phyloP scores from a whole-genome alignment of 768 basidiomycete genomes.

The Podaxis sp. region DNA sequence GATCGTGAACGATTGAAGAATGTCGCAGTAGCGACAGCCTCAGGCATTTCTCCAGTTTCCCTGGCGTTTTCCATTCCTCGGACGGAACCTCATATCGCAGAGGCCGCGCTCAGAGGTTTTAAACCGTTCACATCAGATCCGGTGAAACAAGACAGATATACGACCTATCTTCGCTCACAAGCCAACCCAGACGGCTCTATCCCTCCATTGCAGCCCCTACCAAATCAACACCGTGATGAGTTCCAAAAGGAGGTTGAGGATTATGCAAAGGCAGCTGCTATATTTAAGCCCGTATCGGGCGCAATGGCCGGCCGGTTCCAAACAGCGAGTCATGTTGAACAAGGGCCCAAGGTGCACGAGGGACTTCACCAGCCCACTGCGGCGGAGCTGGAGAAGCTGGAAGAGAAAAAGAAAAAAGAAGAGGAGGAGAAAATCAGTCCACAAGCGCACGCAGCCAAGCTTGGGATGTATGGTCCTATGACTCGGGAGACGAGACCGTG shows the following conservation, averaged over 20 bases:
- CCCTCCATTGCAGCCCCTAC: constrained; percentile 46
- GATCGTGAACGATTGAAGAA: constrained; percentile 81
- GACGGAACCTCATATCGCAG: constrained; percentile 73
- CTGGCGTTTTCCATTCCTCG: constrained; percentile 33
- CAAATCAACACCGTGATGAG: constrained; percentile 57
- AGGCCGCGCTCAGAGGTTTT: constrained; percentile 85
- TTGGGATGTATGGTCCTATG: constrained; percentile 88
- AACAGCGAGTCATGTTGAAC: constrained; percentile 68
- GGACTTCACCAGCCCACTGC: constrained; percentile 61
- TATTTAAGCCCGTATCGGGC: constrained; percentile 89
- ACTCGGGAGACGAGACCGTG: constrained; percentile 74
- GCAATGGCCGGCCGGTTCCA: constrained; percentile 97
- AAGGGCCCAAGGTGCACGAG: constrained; percentile 55
- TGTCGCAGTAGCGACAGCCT: constrained; percentile 31
- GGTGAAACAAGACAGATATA: constrained; percentile 81
- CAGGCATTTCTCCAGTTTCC: constrained; percentile 18
- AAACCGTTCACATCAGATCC: constrained; percentile 80
- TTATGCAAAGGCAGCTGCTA: constrained; percentile 79
- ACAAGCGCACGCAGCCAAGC: constrained; percentile 71
- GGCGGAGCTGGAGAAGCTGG: constrained; percentile 40
- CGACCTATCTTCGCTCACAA: constrained; percentile 74
- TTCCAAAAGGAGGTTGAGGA: constrained; percentile 83
- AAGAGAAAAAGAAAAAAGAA: constrained; percentile 35
- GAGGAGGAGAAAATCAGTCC: constrained; percentile 65
- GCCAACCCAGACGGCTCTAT: constrained; percentile 40